phyloP scores from a whole-genome alignment of 768 basidiomycete species.

The Suillus spraguei region DNA sequence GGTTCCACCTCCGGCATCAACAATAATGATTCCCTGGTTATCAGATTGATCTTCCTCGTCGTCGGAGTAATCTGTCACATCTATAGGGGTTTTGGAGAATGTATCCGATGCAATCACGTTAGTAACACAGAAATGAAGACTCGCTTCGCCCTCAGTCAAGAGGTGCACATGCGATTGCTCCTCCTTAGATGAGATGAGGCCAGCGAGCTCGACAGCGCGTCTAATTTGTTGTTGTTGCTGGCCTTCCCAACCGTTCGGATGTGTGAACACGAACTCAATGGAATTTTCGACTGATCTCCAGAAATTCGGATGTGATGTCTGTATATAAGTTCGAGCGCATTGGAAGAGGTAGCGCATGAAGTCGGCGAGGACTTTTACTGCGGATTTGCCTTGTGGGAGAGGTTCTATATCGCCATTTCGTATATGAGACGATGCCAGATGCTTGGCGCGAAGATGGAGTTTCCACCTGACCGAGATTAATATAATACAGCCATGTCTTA shows the following conservation, averaged over 20 bases:
- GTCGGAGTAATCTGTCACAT: constrained; percentile 3
- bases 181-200: constrained; percentile 20
- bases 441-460: constrained; percentile 37
- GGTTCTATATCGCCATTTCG: constrained; percentile 23
- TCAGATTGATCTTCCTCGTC: constrained; percentile 24
- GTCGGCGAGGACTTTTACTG: constrained; percentile 25
- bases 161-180: constrained; percentile 25
- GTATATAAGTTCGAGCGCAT: constrained; percentile 26
- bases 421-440: constrained; percentile 26
- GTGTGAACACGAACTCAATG: constrained; percentile 28
- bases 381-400: constrained; percentile 25
- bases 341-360: constrained; percentile 31
- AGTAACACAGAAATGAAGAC: constrained; percentile 41
- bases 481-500: background rate
- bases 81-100: constrained; percentile 14
- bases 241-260: constrained; percentile 37
- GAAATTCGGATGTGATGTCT: constrained; percentile 30
- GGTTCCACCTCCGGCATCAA: constrained; percentile 50
- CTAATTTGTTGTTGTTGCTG: constrained; percentile 33
- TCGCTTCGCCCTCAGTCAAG: constrained; percentile 31
- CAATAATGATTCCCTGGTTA: constrained; percentile 39
- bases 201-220: constrained; percentile 25
- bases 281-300: constrained; percentile 26
- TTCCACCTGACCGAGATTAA: constrained; percentile 29
- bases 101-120: constrained; percentile 40